Evolutionary conservation across 208 protist species (phyloP).

Genomic region (Entamoeba invadens): DNA sequence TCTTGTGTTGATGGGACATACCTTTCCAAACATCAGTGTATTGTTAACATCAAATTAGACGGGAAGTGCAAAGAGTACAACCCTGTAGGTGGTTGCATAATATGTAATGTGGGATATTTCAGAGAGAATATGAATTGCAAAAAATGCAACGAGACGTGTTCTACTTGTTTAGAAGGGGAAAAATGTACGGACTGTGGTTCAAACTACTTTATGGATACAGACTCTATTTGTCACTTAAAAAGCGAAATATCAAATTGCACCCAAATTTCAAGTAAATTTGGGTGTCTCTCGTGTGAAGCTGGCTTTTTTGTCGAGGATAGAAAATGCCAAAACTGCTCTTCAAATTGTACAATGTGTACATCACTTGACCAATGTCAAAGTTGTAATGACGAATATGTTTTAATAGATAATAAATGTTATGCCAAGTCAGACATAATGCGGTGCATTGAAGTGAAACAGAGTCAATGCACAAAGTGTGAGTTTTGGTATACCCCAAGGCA

Average conservation of each 20-base stretch:
- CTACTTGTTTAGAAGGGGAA: background rate
- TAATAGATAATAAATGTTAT: background rate
- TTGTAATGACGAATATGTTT: background rate
- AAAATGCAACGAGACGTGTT: background rate
- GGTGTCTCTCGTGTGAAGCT: background rate
- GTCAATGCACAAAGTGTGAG: background rate
- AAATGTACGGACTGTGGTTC: background rate
- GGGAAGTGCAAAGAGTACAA: background rate
- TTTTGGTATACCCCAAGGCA: background rate
- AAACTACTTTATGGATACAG: background rate
- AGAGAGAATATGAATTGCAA: background rate
- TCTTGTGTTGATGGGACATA: background rate
- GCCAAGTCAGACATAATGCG: background rate
- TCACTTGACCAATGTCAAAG: background rate
- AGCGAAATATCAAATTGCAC: background rate
- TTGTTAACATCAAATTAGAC: background rate
- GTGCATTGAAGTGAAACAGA: background rate
- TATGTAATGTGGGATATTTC: background rate
- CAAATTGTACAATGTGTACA: background rate
- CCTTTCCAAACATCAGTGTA: background rate
- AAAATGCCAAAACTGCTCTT: background rate
- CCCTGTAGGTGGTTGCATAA: background rate
- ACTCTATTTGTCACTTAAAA: background rate
- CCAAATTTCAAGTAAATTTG: background rate
- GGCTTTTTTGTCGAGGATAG: background rate